Base-by-base conservation (phyloP, 495 filamentous ascomycete species). In the Clavariopsis aquatica region DNA sequence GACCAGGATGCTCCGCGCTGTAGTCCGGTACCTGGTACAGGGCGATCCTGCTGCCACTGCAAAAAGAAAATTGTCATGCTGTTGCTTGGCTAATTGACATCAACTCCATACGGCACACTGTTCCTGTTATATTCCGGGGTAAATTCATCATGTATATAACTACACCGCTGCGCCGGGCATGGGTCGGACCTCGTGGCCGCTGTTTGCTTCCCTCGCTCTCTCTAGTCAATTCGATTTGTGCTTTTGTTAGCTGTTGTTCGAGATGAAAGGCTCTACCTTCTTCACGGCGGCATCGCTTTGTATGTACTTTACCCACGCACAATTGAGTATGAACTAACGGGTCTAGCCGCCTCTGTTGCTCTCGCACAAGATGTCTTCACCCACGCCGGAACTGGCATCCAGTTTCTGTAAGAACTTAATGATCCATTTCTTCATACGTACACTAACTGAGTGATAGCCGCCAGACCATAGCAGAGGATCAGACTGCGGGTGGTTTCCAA, bases 401-500 rank as follows among this genome's bases (percentile, higher is more conserved):
- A 10, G 10, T 70, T 70, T 52, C 61, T 34, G 66, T 60, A 69
- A 23, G 65, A 20, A 9, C 27, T 47, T 23, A 29, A 9, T 17
- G 6, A 20, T 24, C n/a, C 51, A 24, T 34, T 43, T 52, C 15
- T 10, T 17, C 3, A 43, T 43, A 43, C 22, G 23, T 2, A 31
- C 29, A 19, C 47, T 61, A 19, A 66, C 51, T 5, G 23, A 20
- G 26, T 45, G n/a, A 2, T 23, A 62, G 60, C 20, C 60, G 60
- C 15, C 52, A 60, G n/a, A 22, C 10, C 0, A 34, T 69, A 27
- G 51, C 23, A 20, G 41, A 46, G 17, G 22, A 13, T 24, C 61
- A 71, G 31, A 69, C 67, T 17, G 26, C 64, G 1, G 80, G 80
- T 17, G 72, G 74, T 0, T 79, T 78, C 60, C 83, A 82, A 51